Conservation (phyloP, 2,329 filamentous ascomycete species). For the Diaporthe destruens region DNA sequence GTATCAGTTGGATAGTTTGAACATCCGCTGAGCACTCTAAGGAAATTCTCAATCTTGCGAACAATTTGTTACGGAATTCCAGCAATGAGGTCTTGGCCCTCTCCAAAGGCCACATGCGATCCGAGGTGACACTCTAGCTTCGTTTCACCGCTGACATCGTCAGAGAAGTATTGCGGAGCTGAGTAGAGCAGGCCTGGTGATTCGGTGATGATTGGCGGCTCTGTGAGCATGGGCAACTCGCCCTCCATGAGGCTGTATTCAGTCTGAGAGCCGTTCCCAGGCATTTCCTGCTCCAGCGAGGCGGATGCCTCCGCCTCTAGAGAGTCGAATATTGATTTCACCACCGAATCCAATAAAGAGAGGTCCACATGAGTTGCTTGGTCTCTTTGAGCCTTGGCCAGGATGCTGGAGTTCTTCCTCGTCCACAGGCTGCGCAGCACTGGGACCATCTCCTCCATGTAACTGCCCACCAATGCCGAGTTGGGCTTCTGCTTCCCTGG, state of each 20-base stretch:
- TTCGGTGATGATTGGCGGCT: background rate
- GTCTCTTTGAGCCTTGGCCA: background rate
- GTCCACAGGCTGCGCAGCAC: conserved; percentile 17
- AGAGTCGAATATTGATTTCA: background rate
- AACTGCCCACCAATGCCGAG: background rate
- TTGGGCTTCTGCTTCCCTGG: background rate
- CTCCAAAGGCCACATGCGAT: no score
- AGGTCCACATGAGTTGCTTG: background rate
- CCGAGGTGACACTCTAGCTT: no score
- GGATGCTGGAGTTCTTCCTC: background rate
- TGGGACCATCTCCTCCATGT: conserved; percentile 16
- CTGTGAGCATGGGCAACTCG: background rate
- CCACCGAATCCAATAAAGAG: background rate
- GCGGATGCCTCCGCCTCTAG: background rate
- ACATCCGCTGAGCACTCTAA: no score
- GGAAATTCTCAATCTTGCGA: no score
- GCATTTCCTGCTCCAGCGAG: background rate
- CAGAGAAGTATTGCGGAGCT: background rate
- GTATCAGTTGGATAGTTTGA: no score
- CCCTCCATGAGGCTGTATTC: background rate
- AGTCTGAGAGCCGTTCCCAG: background rate
- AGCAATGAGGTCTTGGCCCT: no score
- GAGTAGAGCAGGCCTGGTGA: background rate
- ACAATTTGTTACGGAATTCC: no score
- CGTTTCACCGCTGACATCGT: no score